Percentiles rank a stretch among this genome's conserved stretches.
Conservation (phyloP, 768 basidiomycete genomes). For the Gloeostereum incarnatum region DNA sequence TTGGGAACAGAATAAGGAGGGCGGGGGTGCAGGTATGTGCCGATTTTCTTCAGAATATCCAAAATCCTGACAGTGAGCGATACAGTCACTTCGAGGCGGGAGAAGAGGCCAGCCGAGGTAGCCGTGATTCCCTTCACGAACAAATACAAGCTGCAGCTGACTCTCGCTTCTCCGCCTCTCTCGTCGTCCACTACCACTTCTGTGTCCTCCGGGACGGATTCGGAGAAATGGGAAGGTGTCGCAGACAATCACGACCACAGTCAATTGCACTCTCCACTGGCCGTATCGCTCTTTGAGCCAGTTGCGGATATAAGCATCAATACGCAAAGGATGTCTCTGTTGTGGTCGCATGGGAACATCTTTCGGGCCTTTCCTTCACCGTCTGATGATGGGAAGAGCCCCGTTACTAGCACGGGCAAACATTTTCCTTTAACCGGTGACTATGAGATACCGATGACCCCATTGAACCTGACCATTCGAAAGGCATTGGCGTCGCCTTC, state of each 20-base stretch:
- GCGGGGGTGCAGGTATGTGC: too few species aligned
- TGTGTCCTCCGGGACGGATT: background rate
- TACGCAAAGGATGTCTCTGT: constrained; percentile 3
- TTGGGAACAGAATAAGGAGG: too few species aligned
- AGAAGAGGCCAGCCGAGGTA: too few species aligned
- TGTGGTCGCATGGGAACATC: constrained; percentile 7
- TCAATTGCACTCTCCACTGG: constrained; percentile 1
- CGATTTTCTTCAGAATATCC: too few species aligned
- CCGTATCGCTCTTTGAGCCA: constrained; percentile 2
- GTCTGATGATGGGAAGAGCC: background rate
- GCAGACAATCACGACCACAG: background rate
- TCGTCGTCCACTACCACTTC: constrained; percentile 4
- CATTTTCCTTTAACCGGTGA: background rate
- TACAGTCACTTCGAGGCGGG: too few species aligned
- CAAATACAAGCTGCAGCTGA: constrained; percentile 1
- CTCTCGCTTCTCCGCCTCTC: constrained; percentile 1
- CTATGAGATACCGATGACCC: background rate
- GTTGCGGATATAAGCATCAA: background rate
- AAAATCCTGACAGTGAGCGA: too few species aligned
- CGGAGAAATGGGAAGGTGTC: constrained; percentile 3
- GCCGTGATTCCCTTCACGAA: constrained; percentile 5
- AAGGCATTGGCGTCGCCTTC: constrained; percentile 1
- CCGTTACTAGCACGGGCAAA: background rate
- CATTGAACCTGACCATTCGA: background rate
- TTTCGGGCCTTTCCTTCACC: constrained; percentile 5